Evolutionary conservation across 2,329 filamentous ascomycete genomes (phyloP).

Genomic region (Claviceps purpurea): DNA sequence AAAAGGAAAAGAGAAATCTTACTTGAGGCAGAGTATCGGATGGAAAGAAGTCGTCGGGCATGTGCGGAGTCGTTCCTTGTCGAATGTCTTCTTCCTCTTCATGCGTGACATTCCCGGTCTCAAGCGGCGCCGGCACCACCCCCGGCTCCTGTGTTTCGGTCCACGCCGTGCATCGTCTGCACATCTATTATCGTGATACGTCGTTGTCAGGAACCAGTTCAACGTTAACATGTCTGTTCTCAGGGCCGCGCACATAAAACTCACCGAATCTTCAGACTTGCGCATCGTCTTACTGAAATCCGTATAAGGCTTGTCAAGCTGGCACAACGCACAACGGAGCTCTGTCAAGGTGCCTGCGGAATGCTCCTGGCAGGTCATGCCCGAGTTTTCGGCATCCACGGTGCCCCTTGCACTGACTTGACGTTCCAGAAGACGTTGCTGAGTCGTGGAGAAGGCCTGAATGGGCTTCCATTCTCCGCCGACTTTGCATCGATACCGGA

Average conservation of each 20-base stretch:
- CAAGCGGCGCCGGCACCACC: slow-evolving; percentile 16
- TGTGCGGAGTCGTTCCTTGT: slow-evolving; percentile 1
- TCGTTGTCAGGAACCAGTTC: too few relatives aligned
- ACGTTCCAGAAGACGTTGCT: slow-evolving; percentile 15
- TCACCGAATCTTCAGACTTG: slow-evolving; percentile 17
- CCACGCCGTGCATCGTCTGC: slow-evolving; percentile 23
- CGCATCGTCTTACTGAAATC: slow-evolving; percentile 19
- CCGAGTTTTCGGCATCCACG: slow-evolving; percentile 18
- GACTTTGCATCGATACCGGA: slow-evolving; percentile 19
- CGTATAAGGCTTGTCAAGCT: slow-evolving; percentile 12
- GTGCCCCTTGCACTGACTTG: slow-evolving; percentile 5
- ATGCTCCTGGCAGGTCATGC: slow-evolving; percentile 25
- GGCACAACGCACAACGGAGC: slow-evolving; percentile 20
- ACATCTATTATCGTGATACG: slow-evolving; percentile 14
- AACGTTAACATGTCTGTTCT: too few relatives aligned
- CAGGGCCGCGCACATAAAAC: slow-evolving; percentile 5
- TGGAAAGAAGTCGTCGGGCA: slow-evolving; percentile 15
- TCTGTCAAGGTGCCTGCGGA: slow-evolving; percentile 13
- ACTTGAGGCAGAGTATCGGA: slow-evolving; percentile 11
- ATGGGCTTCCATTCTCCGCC: slow-evolving; percentile 23
- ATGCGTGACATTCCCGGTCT: slow-evolving; percentile 19
- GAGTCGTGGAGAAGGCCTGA: slow-evolving; percentile 18
- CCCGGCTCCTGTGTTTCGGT: slow-evolving; percentile 21
- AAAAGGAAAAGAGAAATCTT: neutral
- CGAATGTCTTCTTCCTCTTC: slow-evolving; percentile 15